A percentile compares a stretch with the other conserved stretches of the same genome.
Evolutionary conservation across 495 filamentous ascomycete species (phyloP).

Genomic region (Neurospora cerealis): DNA sequence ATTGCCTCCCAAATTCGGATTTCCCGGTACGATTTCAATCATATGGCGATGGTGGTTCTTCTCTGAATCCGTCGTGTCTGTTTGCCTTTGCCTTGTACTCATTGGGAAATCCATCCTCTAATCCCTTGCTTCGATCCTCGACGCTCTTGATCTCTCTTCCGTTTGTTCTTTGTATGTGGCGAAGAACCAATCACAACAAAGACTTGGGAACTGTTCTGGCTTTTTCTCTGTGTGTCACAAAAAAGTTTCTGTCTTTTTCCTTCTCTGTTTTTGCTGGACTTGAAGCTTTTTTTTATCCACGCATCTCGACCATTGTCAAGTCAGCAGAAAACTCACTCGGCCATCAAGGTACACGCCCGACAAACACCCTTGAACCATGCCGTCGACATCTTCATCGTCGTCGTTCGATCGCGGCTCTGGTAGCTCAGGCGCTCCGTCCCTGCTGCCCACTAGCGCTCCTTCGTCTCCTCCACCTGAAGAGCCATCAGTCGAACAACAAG

Average conservation of each 20-base stretch:
- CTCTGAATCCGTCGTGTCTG: background rate
- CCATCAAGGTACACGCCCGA: background rate
- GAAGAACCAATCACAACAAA: background rate
- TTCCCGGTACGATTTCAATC: background rate
- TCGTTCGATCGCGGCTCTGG: conserved; percentile 19
- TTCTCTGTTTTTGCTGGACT: background rate
- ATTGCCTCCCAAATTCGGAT: background rate
- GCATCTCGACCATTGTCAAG: background rate
- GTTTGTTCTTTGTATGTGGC: background rate
- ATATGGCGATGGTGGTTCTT: background rate
- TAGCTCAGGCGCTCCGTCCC: conserved; percentile 20
- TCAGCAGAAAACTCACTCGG: background rate
- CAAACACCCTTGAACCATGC: conserved; percentile 7
- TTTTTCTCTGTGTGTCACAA: background rate
- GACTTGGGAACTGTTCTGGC: background rate
- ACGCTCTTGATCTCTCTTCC: background rate
- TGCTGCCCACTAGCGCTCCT: conserved; percentile 28
- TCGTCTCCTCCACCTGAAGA: conserved; percentile 29
- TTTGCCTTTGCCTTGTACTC: background rate
- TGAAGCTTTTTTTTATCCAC: background rate
- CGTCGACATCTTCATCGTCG: conserved; percentile 11
- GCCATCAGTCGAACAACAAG: conserved; percentile 1
- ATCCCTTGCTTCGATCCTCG: background rate
- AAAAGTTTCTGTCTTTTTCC: background rate
- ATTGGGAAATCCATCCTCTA: background rate